Conservation (phyloP, 352 stramenopile genomes). For the Globisporangium uncinulatum region DNA sequence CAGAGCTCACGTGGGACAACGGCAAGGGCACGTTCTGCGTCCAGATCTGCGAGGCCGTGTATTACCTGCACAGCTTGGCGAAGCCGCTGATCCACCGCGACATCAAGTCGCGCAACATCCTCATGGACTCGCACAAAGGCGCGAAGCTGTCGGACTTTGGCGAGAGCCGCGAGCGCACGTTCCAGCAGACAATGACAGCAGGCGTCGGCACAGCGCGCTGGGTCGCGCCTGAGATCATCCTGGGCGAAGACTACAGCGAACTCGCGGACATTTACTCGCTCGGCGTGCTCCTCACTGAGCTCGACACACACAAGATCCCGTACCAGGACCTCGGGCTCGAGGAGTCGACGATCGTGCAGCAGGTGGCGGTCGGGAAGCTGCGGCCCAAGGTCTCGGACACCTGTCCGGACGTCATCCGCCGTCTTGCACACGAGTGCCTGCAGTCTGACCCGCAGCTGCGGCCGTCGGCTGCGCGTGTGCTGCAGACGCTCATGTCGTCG, state of each 20-base stretch:
- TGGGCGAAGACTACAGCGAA: slow-evolving; percentile 72
- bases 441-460: slow-evolving; percentile 71
- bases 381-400: slow-evolving; percentile 68
- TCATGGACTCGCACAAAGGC: slow-evolving; percentile 70
- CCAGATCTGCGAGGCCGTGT: slow-evolving; percentile 79
- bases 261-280: slow-evolving; percentile 73
- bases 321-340: slow-evolving; percentile 57
- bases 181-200: slow-evolving; percentile 71
- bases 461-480: slow-evolving; percentile 58
- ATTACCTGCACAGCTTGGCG: slow-evolving; percentile 83
- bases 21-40: slow-evolving; percentile 70
- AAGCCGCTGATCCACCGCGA: slow-evolving; percentile 90
- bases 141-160: slow-evolving; percentile 76
- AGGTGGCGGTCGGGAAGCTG: slow-evolving; percentile 74
- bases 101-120: slow-evolving; percentile 90
- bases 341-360: slow-evolving; percentile 76
- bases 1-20: slow-evolving; percentile 46
- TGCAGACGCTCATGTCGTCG: slow-evolving; percentile 69
- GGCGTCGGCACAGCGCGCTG: slow-evolving; percentile 68
- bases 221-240: slow-evolving; percentile 74
- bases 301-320: slow-evolving; percentile 73
- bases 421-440: slow-evolving; percentile 72
- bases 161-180: slow-evolving; percentile 66
- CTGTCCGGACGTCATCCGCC: slow-evolving; percentile 74
- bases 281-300: slow-evolving; percentile 58